phyloP scores from a whole-genome alignment of 305 asterid species.

The Solanum chacoense region DNA sequence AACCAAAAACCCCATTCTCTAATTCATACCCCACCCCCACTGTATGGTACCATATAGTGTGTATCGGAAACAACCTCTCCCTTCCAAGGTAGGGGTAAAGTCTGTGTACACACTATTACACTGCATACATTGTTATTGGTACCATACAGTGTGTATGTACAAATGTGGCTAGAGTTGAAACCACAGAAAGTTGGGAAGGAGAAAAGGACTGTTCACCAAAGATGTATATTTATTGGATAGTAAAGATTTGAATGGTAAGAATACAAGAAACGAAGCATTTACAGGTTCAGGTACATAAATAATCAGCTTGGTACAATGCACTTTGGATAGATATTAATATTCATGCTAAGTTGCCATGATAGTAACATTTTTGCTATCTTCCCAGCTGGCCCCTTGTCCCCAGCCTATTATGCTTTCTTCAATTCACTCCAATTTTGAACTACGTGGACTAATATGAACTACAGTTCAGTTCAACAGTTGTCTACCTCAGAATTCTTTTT shows the following conservation, averaged over 20 bases:
- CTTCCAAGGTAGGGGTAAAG: background rate
- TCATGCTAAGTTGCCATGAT: background rate
- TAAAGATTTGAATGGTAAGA: background rate
- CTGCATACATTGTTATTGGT: background rate
- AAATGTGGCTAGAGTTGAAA: background rate
- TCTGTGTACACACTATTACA: background rate
- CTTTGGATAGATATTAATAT: background rate
- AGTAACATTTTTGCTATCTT: background rate
- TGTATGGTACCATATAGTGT: background rate
- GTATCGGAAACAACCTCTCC: background rate
- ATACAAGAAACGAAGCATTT: background rate
- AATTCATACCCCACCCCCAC: background rate
- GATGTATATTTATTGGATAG: background rate
- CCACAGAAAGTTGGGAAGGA: background rate
- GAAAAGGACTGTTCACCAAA: background rate
- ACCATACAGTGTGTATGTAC: background rate
- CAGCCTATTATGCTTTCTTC: background rate
- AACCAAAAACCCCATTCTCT: background rate
- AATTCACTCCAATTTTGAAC: background rate
- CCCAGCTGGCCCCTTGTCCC: background rate
- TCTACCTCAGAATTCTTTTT: background rate
- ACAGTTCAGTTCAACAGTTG: background rate
- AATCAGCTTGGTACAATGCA: background rate
- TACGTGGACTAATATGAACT: constrained; percentile 2
- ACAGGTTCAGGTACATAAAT: background rate